These are phyloP conservation scores for Barnettozyma californica DNA, from an alignment of 805 yeast genomes.

Conservation along the genomic window DNA sequence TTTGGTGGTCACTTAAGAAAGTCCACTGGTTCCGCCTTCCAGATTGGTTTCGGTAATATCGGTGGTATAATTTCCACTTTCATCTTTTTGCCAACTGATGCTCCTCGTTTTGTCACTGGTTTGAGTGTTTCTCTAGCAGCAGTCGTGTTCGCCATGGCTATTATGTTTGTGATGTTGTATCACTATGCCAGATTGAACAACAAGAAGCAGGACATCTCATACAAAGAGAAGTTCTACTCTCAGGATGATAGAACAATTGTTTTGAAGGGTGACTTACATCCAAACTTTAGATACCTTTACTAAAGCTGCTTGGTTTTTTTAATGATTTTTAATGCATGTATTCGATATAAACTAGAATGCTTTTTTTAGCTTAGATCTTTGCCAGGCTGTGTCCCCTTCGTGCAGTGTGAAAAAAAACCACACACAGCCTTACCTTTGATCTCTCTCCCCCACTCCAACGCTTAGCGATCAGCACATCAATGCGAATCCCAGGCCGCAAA, in stretches of 20 bases:
- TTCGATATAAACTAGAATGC: neutral
- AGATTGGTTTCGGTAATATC: conserved; percentile 35
- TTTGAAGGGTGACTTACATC: conserved; percentile 36
- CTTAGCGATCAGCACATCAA: too few species aligned
- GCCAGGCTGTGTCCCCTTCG: neutral
- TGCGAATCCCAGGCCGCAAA: neutral
- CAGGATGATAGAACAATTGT: conserved; percentile 30
- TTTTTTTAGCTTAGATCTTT: neutral
- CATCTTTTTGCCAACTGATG: conserved; percentile 32
- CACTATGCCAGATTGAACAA: conserved; percentile 30
- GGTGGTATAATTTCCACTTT: conserved; percentile 37
- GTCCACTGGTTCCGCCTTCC: conserved; percentile 35
- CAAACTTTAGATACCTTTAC: conserved; percentile 42
- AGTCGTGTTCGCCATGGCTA: conserved; percentile 35
- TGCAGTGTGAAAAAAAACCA: neutral
- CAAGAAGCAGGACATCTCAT: conserved; percentile 29
- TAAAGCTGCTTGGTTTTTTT: conserved; percentile 15
- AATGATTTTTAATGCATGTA: neutral
- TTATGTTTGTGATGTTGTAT: conserved; percentile 29
- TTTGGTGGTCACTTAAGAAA: conserved; percentile 35
- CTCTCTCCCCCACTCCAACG: neutral
- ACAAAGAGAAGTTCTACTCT: conserved; percentile 28
- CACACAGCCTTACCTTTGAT: neutral
- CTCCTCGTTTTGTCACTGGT: conserved; percentile 35
- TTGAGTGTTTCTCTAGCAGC: conserved; percentile 40